phyloP scores from a whole-genome alignment of 495 filamentous ascomycete genomes.

The Baudoinia panamericana region DNA sequence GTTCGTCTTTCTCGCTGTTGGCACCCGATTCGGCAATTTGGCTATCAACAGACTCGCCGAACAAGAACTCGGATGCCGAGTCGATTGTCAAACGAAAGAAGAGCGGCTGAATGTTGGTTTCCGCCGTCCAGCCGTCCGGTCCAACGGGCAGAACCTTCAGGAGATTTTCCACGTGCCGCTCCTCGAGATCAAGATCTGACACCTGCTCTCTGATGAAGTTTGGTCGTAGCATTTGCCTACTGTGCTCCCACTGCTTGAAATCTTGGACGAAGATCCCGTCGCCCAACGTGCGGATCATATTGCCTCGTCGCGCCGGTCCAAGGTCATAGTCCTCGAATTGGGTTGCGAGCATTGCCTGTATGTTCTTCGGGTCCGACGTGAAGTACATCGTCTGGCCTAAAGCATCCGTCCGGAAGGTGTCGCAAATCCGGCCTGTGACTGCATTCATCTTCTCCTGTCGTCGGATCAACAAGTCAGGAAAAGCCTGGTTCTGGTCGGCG shows the following conservation, averaged over 20 bases:
- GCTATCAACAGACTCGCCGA: slow-evolving; percentile 63
- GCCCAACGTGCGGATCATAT: slow-evolving; percentile 25
- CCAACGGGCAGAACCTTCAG: slow-evolving; percentile 16
- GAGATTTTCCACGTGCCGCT: slow-evolving; percentile 47
- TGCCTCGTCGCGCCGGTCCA: slow-evolving; percentile 24
- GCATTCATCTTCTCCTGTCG: slow-evolving; percentile 11
- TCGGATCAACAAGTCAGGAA: slow-evolving; percentile 18
- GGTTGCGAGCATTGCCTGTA: slow-evolving; percentile 71
- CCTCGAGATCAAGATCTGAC: slow-evolving; percentile 66
- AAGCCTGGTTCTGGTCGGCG: slow-evolving; percentile 18
- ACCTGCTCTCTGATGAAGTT: slow-evolving; percentile 76
- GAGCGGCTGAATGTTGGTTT: slow-evolving; percentile 54
- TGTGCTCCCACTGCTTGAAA: slow-evolving; percentile 10
- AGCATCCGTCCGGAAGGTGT: slow-evolving; percentile 7
- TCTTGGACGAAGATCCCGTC: slow-evolving; percentile 23
- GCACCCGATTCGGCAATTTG: slow-evolving; percentile 20
- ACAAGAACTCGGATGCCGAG: slow-evolving; percentile 68
- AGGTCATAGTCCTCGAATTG: slow-evolving; percentile 60
- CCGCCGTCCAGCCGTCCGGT: slow-evolving; percentile 29
- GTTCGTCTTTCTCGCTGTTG: slow-evolving; percentile 7
- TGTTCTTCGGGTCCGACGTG: slow-evolving; percentile 68
- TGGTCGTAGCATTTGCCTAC: slow-evolving; percentile 53
- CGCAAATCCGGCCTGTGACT: slow-evolving; percentile 4
- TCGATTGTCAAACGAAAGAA: slow-evolving; percentile 78
- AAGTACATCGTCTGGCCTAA: slow-evolving; percentile 27